A percentile compares a stretch with the other conserved stretches of the same genome.
Conservation (phyloP, 805 yeast species). For the Saturnispora ahearnii region DNA sequence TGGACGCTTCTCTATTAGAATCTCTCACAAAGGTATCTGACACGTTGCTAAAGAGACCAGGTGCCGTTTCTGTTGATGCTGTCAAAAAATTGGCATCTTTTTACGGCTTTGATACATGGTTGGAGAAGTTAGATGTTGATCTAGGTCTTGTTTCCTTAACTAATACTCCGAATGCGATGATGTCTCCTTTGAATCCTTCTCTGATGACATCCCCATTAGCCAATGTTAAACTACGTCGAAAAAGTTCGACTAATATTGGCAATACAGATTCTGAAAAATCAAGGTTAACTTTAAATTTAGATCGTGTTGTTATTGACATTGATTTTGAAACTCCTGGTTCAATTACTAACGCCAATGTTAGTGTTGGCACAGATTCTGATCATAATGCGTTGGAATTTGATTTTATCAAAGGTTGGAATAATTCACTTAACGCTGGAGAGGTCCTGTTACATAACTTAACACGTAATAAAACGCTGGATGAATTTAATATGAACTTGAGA, state of each 20-base stretch:
- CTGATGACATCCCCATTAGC: neutral
- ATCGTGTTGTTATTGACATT: conserved; percentile 7
- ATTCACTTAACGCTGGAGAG: conserved; percentile 21
- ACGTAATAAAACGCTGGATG: conserved; percentile 22
- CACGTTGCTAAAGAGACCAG: conserved; percentile 28
- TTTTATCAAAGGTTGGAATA: conserved; percentile 14
- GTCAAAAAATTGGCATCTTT: conserved; percentile 28
- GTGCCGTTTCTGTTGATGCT: conserved; percentile 26
- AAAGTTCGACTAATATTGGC: neutral
- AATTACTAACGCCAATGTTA: conserved; percentile 1
- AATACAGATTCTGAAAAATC: neutral
- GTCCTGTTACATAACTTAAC: conserved; percentile 24
- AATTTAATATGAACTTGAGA: conserved; percentile 27
- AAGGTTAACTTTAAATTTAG: conserved; percentile 6
- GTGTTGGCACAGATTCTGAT: conserved; percentile 6
- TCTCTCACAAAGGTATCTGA: conserved; percentile 28
- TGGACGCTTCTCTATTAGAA: conserved; percentile 27
- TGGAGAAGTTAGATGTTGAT: conserved; percentile 19
- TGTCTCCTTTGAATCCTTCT: conserved; percentile 5
- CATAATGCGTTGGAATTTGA: neutral
- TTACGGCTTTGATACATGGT: conserved; percentile 32
- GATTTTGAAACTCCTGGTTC: conserved; percentile 3
- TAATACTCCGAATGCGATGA: conserved; percentile 3
- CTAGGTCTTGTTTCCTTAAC: conserved; percentile 5
- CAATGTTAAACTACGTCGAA: neutral